phyloP scores from a whole-genome alignment of 1,139 yeast genomes.

The Candida albicans region DNA sequence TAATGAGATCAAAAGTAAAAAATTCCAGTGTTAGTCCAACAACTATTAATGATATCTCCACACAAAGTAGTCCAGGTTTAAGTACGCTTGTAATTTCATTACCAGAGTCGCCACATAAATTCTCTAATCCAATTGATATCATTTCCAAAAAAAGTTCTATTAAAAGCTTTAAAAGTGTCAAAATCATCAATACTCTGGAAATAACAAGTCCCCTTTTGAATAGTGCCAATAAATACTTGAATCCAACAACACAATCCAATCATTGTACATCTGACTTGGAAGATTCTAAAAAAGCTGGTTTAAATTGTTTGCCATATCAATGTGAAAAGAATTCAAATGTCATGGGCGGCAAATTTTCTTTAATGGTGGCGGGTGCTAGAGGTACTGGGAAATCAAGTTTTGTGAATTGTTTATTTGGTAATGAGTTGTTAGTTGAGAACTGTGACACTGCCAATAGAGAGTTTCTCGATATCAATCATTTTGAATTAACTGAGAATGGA shows the following conservation, averaged over 20 bases:
- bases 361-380: constrained; percentile 74
- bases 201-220: too few species aligned
- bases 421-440: constrained; percentile 13
- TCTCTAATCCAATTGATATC: constrained; percentile 1
- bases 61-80: neutral
- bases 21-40: neutral
- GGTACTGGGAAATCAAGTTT: constrained; percentile 87
- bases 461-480: constrained; percentile 25
- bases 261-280: neutral
- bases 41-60: neutral
- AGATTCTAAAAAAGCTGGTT: constrained; percentile 19
- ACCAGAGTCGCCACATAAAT: neutral
- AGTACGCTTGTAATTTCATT: neutral
- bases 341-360: constrained; percentile 45
- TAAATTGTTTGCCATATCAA: constrained; percentile 29
- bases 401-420: constrained; percentile 52
- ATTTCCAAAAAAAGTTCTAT: constrained; percentile 1
- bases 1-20: constrained; percentile 1
- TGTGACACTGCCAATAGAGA: constrained; percentile 1
- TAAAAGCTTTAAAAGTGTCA: neutral
- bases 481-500: constrained; percentile 50
- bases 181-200: neutral
- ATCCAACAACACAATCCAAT: neutral
- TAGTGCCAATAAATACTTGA: neutral
- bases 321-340: constrained; percentile 19